phyloP scores from a whole-genome alignment of 2,329 filamentous ascomycete genomes.

The Calonectria leucothoes region DNA sequence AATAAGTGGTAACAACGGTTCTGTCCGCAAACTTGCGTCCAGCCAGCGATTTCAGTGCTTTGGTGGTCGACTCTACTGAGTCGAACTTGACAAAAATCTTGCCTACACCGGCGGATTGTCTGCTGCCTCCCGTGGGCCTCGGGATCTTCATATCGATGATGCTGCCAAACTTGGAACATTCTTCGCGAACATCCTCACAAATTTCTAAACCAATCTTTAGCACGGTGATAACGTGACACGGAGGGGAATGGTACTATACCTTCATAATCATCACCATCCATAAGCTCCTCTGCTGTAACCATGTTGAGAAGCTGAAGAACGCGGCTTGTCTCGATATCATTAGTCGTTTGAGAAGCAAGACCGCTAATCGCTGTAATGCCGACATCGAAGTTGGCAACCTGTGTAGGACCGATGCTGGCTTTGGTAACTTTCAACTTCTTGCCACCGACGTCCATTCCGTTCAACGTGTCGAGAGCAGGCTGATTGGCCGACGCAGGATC shows the following conservation, averaged over 20 bases:
- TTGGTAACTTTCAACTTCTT: slow-evolving; percentile 86
- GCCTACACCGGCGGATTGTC: slow-evolving; percentile 89
- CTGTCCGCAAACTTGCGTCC: slow-evolving; percentile 96
- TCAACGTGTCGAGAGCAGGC: slow-evolving; percentile 89
- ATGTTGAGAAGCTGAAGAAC: slow-evolving; percentile 97
- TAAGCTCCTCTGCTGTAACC: slow-evolving; percentile 94
- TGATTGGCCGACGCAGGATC: slow-evolving; percentile 78
- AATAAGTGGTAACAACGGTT: slow-evolving; percentile 96
- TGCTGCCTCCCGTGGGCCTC: slow-evolving; percentile 83
- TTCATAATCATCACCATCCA: slow-evolving; percentile 95
- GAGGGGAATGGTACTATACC: slow-evolving; percentile 63
- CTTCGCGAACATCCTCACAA: slow-evolving; percentile 90
- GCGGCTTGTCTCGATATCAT: slow-evolving; percentile 81
- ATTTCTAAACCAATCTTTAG: slow-evolving; percentile 78
- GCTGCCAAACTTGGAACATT: slow-evolving; percentile 90
- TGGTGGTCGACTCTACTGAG: slow-evolving; percentile 79
- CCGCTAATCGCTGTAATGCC: slow-evolving; percentile 98
- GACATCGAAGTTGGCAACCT: slow-evolving; percentile 92
- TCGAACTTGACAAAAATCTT: slow-evolving; percentile 99
- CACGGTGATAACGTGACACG: not conserved
- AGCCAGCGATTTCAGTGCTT: slow-evolving; percentile 88
- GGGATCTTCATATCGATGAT: slow-evolving; percentile 94
- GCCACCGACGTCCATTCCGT: slow-evolving; percentile 93
- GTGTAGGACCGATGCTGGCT: slow-evolving; percentile 93
- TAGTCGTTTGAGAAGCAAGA: slow-evolving; percentile 89